Conservation (phyloP, 192 early-diverging fungal genomes). For the Rhizophagus sp. region DNA sequence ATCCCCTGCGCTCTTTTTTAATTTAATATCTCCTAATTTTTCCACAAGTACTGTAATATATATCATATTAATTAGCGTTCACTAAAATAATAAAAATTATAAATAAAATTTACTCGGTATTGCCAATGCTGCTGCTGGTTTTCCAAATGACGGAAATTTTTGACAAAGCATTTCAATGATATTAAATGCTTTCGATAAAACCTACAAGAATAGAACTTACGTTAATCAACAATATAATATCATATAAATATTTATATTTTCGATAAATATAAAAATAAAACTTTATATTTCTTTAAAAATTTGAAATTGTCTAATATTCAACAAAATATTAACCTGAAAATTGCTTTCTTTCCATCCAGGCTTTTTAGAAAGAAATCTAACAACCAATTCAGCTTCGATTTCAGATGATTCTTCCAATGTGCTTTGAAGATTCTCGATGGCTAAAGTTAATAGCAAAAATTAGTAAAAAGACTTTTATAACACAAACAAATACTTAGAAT, state of each 20-base stretch:
- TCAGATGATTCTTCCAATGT: conserved; percentile 54
- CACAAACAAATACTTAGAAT: background rate
- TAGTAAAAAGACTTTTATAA: background rate
- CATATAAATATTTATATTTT: too few species aligned
- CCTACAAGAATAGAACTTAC: conserved; percentile 31
- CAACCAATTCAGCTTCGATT: conserved; percentile 80
- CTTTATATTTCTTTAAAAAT: too few species aligned
- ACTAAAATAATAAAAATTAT: background rate
- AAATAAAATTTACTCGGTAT: conserved; percentile 51
- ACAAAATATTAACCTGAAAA: conserved; percentile 66
- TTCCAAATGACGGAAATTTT: conserved; percentile 63
- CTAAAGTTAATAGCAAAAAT: conserved; percentile 26
- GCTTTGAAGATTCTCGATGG: conserved; percentile 74
- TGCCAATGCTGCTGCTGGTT: conserved; percentile 68
- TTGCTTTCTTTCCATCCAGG: conserved; percentile 99
- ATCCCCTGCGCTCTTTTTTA: conserved; percentile 81
- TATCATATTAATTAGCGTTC: background rate
- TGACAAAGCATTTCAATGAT: conserved; percentile 72
- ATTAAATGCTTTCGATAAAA: conserved; percentile 73
- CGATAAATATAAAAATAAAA: too few species aligned
- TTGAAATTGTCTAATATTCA: background rate
- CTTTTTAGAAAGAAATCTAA: conserved; percentile 75
- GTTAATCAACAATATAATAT: too few species aligned
- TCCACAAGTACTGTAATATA: conserved; percentile 67
- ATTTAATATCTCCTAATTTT: conserved; percentile 94